A percentile compares a stretch with the other conserved stretches of the same genome.
phyloP scores from a whole-genome alignment of 805 yeast species.

The Metschnikowia amazonensis region DNA sequence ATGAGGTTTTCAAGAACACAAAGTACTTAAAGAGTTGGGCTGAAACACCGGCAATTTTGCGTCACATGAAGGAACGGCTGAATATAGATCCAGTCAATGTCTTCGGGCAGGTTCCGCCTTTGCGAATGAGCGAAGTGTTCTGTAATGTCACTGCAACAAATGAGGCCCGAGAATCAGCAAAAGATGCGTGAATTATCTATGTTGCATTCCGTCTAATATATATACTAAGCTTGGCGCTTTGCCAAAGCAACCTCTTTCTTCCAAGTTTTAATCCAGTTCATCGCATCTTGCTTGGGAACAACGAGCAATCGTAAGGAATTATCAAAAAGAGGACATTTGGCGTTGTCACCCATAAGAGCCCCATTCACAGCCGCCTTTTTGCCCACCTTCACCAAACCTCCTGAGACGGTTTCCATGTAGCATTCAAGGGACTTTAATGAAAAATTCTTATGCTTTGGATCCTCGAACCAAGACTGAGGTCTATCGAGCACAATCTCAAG shows the following conservation, averaged over 20 bases:
- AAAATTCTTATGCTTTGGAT: slow-evolving; percentile 60
- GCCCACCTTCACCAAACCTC: slow-evolving; percentile 85
- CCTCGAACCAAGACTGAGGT: slow-evolving; percentile 66
- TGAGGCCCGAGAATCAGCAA: not conserved
- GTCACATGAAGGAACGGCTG: slow-evolving; percentile 24
- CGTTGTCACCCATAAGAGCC: slow-evolving; percentile 57
- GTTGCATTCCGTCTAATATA: not conserved
- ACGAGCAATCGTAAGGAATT: slow-evolving; percentile 66
- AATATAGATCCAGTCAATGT: slow-evolving; percentile 59
- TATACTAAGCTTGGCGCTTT: slow-evolving; percentile 24
- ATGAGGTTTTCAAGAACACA: slow-evolving; percentile 22
- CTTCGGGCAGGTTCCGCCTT: slow-evolving; percentile 71
- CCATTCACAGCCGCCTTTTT: slow-evolving; percentile 65
- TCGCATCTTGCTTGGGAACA: slow-evolving; percentile 68
- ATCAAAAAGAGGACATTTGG: slow-evolving; percentile 76
- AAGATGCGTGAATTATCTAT: not conserved
- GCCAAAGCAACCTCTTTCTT: slow-evolving; percentile 55
- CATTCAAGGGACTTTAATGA: slow-evolving; percentile 57
- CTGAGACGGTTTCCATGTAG: slow-evolving; percentile 75
- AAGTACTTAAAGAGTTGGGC: slow-evolving; percentile 33
- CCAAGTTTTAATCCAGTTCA: slow-evolving; percentile 67
- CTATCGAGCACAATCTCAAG: slow-evolving; percentile 56
- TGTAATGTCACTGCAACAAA: not conserved
- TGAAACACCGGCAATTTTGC: slow-evolving; percentile 32
- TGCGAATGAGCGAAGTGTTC: slow-evolving; percentile 64